Conservation (phyloP, 2,329 filamentous ascomycete genomes). For the Penicillium hesseltinei region DNA sequence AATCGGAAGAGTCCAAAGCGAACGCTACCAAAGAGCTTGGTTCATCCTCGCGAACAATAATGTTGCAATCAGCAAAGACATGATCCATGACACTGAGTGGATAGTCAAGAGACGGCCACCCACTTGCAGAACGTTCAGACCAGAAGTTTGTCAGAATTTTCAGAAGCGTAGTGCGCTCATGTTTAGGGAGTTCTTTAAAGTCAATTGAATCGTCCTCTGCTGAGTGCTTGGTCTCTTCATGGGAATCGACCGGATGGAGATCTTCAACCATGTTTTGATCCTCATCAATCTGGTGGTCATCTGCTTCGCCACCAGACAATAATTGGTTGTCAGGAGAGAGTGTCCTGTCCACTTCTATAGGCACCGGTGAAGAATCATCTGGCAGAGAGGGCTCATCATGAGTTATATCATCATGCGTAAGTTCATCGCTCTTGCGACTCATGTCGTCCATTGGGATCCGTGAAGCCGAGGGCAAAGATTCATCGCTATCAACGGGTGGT, state of each 20-base stretch:
- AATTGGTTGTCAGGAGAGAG: constrained; percentile 50
- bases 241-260: constrained; percentile 56
- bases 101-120: constrained; percentile 90
- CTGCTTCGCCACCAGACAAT: constrained; percentile 66
- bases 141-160: constrained; percentile 97
- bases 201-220: constrained; percentile 57
- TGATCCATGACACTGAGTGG: constrained; percentile 85
- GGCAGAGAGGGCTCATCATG: constrained; percentile 32
- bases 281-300: constrained; percentile 67
- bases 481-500: constrained; percentile 61
- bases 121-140: constrained; percentile 94
- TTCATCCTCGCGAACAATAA: constrained; percentile 96
- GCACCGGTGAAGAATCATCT: constrained; percentile 32
- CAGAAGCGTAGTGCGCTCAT: constrained; percentile 89
- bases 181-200: constrained; percentile 76
- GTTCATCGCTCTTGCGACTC: constrained; percentile 33
- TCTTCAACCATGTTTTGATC: constrained; percentile 70
- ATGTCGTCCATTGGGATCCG: constrained; percentile 32
- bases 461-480: constrained; percentile 33
- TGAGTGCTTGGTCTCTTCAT: constrained; percentile 54
- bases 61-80: constrained; percentile 94
- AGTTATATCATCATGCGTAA: constrained; percentile 19
- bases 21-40: constrained; percentile 95
- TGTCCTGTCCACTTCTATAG: constrained; percentile 44
- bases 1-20: constrained; percentile 83